Evolutionary conservation across 1,139 yeast genomes (phyloP), one percentile per base, ranked within the genome.

Genomic region (Yamadazyma triangularis): DNA sequence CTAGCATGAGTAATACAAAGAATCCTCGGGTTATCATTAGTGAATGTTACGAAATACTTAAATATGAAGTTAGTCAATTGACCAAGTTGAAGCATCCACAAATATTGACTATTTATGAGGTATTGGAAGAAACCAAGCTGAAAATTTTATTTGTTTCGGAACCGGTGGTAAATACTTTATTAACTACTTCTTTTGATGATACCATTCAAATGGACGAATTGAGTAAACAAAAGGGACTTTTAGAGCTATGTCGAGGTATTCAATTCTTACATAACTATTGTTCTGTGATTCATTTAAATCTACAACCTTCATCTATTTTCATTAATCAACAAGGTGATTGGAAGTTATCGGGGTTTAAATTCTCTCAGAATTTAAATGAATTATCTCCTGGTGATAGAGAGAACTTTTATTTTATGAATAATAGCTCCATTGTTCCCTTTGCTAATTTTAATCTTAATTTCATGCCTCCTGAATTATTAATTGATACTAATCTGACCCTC

Each of bases 301-400:
- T 93, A 20, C 81, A 80, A 41, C 98, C 98, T 1, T 63, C 73
- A 10, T 77, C 95, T 0, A 67, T 91, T 1, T 73, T 81, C 38
- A 71, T 91, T 15, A 89, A 84, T 42, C 79, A 77, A 25, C 88
- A 83, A 44, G 93, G 95, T 1, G 98, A 91, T 56, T 93, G 97
- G 97, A 91, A 89, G 55, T 55, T 91, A 3, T 73, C 83, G 7
- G 96, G 97, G 1, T 70, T 84, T 41, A 73, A 73, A 29, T 82
- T 82, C 45, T 54, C 85, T 16, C 81, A 80, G 25, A 72, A 71
- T 35, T 45, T 76, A 32, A 70, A 55, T 40, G 72, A 69, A 27
- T 59, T 74, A 5, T 56, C 74, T 2, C 67, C 60, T 14, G 69
- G 33, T 50, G 77, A 52, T 53, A 60, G 78, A 53, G 66, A 64